phyloP scores from a whole-genome alignment of 108 stramenopile species.

The Nitzschia inconspicua region DNA sequence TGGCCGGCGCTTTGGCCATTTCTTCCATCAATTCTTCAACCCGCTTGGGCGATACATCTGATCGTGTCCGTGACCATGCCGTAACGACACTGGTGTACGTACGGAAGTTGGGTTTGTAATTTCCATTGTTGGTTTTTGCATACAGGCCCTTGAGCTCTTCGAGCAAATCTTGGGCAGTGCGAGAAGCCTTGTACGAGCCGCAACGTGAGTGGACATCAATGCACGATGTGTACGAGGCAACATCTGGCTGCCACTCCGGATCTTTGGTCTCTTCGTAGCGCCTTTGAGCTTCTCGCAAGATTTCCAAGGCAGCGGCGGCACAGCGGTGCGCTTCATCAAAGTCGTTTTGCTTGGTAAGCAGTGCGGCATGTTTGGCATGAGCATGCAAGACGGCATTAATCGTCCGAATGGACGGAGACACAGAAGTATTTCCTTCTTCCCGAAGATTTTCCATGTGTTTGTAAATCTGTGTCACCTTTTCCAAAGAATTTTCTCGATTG shows the following conservation, averaged over 20 bases:
- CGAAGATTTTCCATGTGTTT: constrained; percentile 25
- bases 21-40: constrained; percentile 33
- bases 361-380: constrained; percentile 3
- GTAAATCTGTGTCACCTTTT: constrained; percentile 22
- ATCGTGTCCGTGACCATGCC: constrained; percentile 34
- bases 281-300: constrained; percentile 12
- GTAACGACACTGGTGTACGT: constrained; percentile 37
- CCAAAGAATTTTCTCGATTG: constrained; percentile 18
- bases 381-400: constrained; percentile 31
- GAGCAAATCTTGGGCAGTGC: constrained; percentile 37
- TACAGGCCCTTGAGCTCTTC: constrained; percentile 35
- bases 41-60: constrained; percentile 16
- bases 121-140: constrained; percentile 18
- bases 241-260: constrained; percentile 42
- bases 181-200: constrained; percentile 26
- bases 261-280: constrained; percentile 20
- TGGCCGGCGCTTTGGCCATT: constrained; percentile 20
- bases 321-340: constrained; percentile 36
- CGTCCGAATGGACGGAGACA: constrained; percentile 25
- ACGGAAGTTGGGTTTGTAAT: constrained; percentile 30
- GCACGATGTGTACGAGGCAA: constrained; percentile 46
- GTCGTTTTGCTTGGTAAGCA: constrained; percentile 15
- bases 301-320: constrained; percentile 36
- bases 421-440: constrained; percentile 1
- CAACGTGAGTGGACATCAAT: constrained; percentile 52